Percentiles rank a stretch among this genome's conserved stretches.
These are phyloP conservation scores for Solanum habrochaites DNA, from an alignment of 257 asterid genomes.

Conservation along the genomic window DNA sequence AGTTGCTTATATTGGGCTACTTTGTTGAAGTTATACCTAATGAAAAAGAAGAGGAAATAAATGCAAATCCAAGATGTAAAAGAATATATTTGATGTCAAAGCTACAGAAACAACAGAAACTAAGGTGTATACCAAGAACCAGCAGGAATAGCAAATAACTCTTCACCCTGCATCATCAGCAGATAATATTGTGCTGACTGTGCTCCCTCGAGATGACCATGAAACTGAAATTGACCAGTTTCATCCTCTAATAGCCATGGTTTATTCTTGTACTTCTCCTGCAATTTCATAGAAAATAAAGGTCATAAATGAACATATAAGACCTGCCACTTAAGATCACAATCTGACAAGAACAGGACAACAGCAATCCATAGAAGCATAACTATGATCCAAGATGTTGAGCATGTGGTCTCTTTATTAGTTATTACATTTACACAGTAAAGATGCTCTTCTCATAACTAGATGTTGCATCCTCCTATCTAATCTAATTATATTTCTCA, in stretches of 20 bases:
- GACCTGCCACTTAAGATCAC: background rate
- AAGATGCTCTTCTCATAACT: background rate
- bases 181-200: slow-evolving; percentile 94
- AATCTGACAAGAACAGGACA: background rate
- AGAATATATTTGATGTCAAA: background rate
- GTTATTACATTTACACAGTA: background rate
- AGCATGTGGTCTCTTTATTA: background rate
- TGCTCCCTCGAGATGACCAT: slow-evolving; percentile 86
- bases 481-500: background rate
- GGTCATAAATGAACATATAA: background rate
- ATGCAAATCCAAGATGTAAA: background rate
- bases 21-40: slow-evolving; percentile 91
- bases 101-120: background rate
- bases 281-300: background rate
- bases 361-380: background rate
- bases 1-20: slow-evolving; percentile 98
- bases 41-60: background rate
- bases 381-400: background rate
- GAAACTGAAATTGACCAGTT: slow-evolving; percentile 82
- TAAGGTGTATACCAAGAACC: slow-evolving; percentile 72
- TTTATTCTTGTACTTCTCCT: slow-evolving; percentile 93
- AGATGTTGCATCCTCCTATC: background rate
- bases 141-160: slow-evolving; percentile 91
- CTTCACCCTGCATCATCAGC: slow-evolving; percentile 89
- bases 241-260: slow-evolving; percentile 99